A percentile compares a stretch with the other conserved stretches of the same genome.
Conservation (phyloP, 441 rosid species). For the Bruguiera hainesii region DNA sequence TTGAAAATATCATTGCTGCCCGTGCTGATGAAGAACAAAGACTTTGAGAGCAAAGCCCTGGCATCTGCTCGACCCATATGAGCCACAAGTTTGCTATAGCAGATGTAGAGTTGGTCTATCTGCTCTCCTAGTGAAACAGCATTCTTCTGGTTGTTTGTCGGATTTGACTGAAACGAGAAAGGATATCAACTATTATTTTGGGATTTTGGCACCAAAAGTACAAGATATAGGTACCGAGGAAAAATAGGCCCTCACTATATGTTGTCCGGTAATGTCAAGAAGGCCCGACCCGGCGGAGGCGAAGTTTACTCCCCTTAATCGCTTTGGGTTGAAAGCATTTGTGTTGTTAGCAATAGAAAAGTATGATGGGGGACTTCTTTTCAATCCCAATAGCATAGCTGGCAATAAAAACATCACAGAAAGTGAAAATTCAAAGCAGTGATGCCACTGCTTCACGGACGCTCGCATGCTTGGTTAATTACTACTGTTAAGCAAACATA, state of each 20-base stretch:
- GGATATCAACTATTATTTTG: neutral
- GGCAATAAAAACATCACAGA: conserved; percentile 13
- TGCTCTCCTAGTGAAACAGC: conserved; percentile 39
- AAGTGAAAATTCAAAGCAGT: neutral
- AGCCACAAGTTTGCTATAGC: conserved; percentile 21
- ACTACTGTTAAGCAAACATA: neutral
- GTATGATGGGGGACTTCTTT: conserved; percentile 46
- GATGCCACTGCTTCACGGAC: neutral
- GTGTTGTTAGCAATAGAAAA: conserved; percentile 28
- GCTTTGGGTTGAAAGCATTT: conserved; percentile 17
- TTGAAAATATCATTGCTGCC: conserved; percentile 50
- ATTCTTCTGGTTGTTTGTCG: conserved; percentile 13
- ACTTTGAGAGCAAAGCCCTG: conserved; percentile 25
- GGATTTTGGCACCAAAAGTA: neutral
- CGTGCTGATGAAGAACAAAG: conserved; percentile 48
- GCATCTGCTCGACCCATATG: conserved; percentile 25
- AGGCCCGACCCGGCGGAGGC: conserved; percentile 60
- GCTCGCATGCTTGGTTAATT: no score
- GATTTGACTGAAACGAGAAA: conserved; percentile 16
- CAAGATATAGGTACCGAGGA: neutral
- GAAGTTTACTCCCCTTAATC: conserved; percentile 43
- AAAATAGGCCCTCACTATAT: conserved; percentile 17
- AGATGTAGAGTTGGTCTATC: conserved; percentile 29
- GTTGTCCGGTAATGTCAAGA: conserved; percentile 36
- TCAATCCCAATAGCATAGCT: conserved; percentile 38